phyloP scores from a whole-genome alignment of 331 rosid species.

The Spiraea crenata region DNA sequence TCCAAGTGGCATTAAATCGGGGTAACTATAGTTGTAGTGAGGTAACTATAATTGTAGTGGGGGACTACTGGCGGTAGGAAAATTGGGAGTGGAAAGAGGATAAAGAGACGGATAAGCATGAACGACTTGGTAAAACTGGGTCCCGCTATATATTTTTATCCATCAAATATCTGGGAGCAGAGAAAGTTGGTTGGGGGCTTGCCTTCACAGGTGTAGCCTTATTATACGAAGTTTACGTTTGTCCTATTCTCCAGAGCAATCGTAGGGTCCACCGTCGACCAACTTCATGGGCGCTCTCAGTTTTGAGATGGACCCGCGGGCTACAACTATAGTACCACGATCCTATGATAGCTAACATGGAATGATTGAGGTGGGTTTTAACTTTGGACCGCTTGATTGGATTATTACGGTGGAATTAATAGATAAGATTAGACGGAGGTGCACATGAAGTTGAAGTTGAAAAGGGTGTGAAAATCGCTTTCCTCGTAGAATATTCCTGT shows the following conservation, averaged over 20 bases:
- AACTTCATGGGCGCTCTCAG: neutral
- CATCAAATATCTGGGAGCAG: neutral
- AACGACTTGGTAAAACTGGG: slow-evolving; percentile 41
- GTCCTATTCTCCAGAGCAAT: slow-evolving; percentile 35
- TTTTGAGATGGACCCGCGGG: slow-evolving; percentile 2
- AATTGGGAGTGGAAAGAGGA: neutral
- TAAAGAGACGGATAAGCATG: slow-evolving; percentile 52
- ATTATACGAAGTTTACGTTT: neutral
- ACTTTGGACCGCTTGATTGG: too few species aligned
- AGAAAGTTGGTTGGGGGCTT: neutral
- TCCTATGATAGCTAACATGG: too few species aligned
- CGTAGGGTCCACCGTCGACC: slow-evolving; percentile 1
- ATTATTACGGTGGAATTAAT: too few species aligned
- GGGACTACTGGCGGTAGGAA: neutral
- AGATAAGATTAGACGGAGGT: too few species aligned
- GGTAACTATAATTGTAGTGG: too few species aligned
- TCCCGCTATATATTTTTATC: slow-evolving; percentile 33
- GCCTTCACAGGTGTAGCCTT: slow-evolving; percentile 17
- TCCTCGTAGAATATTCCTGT: too few species aligned
- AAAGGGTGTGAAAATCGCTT: too few species aligned
- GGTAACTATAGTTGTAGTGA: too few species aligned
- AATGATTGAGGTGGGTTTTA: too few species aligned
- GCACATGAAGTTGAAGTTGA: too few species aligned
- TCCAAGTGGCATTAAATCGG: too few species aligned
- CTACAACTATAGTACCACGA: too few species aligned